These are phyloP conservation scores for Amanita brunnescens DNA, from an alignment of 768 basidiomycete genomes.

Conservation along the genomic window DNA sequence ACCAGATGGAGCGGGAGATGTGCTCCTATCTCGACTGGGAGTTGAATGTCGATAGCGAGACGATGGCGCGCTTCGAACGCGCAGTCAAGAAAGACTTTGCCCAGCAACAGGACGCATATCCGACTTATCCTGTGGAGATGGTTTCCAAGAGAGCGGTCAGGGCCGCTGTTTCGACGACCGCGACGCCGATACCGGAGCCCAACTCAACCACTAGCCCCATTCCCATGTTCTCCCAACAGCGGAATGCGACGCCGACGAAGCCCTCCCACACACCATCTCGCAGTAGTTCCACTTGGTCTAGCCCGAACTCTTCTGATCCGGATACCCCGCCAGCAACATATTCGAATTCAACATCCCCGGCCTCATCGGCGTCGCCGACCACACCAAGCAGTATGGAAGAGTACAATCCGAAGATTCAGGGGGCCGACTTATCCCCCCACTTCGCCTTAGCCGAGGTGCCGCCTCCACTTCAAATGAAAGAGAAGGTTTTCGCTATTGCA, in stretches of 20 bases:
- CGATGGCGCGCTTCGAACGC: conserved; percentile 50
- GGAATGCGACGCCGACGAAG: conserved; percentile 24
- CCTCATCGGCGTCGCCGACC: conserved; percentile 52
- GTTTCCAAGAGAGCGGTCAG: conserved; percentile 52
- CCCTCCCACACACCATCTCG: conserved; percentile 24
- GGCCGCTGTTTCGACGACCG: conserved; percentile 30
- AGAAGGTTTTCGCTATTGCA: conserved; percentile 59
- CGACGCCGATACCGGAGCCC: conserved; percentile 34
- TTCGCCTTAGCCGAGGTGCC: conserved; percentile 27
- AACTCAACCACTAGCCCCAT: conserved; percentile 38
- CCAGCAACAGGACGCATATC: conserved; percentile 43
- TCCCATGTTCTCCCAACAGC: conserved; percentile 34
- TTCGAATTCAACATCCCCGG: conserved; percentile 46
- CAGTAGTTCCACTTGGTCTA: conserved; percentile 18
- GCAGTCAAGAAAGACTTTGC: conserved; percentile 54
- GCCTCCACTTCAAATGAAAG: conserved; percentile 32
- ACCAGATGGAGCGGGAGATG: conserved; percentile 97
- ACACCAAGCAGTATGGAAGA: conserved; percentile 49
- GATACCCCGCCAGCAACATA: conserved; percentile 49
- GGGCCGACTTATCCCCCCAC: conserved; percentile 30
- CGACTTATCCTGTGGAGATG: conserved; percentile 52
- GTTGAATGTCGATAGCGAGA: conserved; percentile 60
- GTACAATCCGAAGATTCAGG: conserved; percentile 38
- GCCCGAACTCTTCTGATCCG: conserved; percentile 21
- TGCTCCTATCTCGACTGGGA: conserved; percentile 91